A percentile compares a stretch with the other conserved stretches of the same genome.
These are phyloP conservation scores for Corymbia calophylla DNA, from an alignment of 441 rosid species.

Conservation along the genomic window DNA sequence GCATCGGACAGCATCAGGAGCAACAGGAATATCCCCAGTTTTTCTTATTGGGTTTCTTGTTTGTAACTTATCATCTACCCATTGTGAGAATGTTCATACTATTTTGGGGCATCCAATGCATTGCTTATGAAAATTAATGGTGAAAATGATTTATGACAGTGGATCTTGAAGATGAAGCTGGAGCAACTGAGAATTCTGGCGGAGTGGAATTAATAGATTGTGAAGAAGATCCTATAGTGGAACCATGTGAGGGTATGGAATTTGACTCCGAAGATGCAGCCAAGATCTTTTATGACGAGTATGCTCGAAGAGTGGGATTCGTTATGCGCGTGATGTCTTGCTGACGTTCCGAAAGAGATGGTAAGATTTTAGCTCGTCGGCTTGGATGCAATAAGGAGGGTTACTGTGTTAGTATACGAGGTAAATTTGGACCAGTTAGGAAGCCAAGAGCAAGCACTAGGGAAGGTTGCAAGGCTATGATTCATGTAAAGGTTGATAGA, in stretches of 20 bases:
- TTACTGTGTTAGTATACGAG: constrained; percentile 58
- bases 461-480: constrained; percentile 67
- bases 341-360: constrained; percentile 62
- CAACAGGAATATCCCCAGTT: not conserved
- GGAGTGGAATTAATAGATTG: constrained; percentile 17
- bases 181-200: constrained; percentile 32
- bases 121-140: not conserved
- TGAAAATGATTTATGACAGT: constrained; percentile 14
- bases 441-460: constrained; percentile 55
- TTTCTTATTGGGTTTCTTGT: not conserved
- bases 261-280: constrained; percentile 35
- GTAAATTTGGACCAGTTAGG: constrained; percentile 45
- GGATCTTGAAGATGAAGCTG: constrained; percentile 43
- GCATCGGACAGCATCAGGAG: not conserved
- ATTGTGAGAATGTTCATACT: not conserved
- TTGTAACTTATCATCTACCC: not conserved
- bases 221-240: constrained; percentile 28
- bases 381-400: constrained; percentile 74
- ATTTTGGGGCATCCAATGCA: not conserved
- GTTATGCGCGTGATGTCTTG: constrained; percentile 74
- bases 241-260: constrained; percentile 32
- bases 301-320: constrained; percentile 51
- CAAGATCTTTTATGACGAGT: constrained; percentile 53
- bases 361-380: constrained; percentile 57
- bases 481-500: constrained; percentile 46